A percentile compares a stretch with the other conserved stretches of the same genome.
Evolutionary conservation across 1,139 yeast genomes (phyloP).

Genomic region (Hanseniaspora uvarum): DNA sequence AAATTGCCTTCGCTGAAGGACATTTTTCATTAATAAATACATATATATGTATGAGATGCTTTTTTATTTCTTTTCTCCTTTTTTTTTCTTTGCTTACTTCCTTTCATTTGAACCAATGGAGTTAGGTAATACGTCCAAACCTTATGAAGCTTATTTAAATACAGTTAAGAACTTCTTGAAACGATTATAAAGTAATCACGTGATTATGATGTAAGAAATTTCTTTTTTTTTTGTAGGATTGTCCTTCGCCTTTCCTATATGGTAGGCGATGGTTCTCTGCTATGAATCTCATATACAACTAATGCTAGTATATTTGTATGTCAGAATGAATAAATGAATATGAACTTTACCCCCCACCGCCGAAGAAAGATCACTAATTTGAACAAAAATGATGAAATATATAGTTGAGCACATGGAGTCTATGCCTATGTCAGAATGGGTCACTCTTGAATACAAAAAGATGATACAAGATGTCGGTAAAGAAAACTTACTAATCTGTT

Average conservation of each 20-base stretch:
- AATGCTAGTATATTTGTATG: too few relatives aligned
- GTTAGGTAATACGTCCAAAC: too few relatives aligned
- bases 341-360: too few relatives aligned
- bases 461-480: slow-evolving; percentile 74
- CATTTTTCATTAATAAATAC: not conserved
- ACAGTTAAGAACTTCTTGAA: too few relatives aligned
- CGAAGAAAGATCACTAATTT: too few relatives aligned
- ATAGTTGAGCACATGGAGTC: slow-evolving; percentile 96
- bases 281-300: too few relatives aligned
- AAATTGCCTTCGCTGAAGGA: slow-evolving; percentile 14
- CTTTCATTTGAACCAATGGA: too few relatives aligned
- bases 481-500: slow-evolving; percentile 64
- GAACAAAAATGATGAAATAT: slow-evolving; percentile 51
- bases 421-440: slow-evolving; percentile 89
- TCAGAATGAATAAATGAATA: too few relatives aligned
- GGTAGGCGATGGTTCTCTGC: too few relatives aligned
- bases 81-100: too few relatives aligned
- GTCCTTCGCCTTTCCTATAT: not conserved
- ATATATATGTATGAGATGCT: not conserved
- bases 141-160: too few relatives aligned
- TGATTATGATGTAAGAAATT: not conserved
- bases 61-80: not conserved
- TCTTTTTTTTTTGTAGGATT: not conserved
- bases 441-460: slow-evolving; percentile 70
- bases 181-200: too few relatives aligned